Conservation (phyloP, 768 basidiomycete genomes). For the Leucocoprinus leucothites region DNA sequence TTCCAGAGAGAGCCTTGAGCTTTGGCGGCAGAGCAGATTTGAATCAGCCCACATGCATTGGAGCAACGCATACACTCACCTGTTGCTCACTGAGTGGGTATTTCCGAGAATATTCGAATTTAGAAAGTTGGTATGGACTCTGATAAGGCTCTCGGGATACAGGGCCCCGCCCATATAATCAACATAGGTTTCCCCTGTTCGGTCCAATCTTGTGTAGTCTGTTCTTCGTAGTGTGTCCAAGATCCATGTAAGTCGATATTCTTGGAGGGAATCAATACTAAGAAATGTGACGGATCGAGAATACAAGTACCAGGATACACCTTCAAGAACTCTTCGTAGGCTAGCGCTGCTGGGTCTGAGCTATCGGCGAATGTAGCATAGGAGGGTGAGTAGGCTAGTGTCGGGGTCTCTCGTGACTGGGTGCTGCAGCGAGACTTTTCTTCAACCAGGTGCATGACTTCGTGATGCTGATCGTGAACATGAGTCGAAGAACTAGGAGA, state of each 20-base stretch:
- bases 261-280: slow-evolving; percentile 21
- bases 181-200: slow-evolving; percentile 69
- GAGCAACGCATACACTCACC: slow-evolving; percentile 47
- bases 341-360: slow-evolving; percentile 31
- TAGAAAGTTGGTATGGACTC: slow-evolving; percentile 68
- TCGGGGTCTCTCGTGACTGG: slow-evolving; percentile 5
- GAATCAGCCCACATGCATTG: background rate
- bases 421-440: slow-evolving; percentile 6
- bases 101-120: slow-evolving; percentile 69
- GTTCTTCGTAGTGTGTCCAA: slow-evolving; percentile 63
- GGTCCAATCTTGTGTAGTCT: slow-evolving; percentile 59
- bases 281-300: background rate
- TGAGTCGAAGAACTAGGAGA: slow-evolving; percentile 11
- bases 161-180: slow-evolving; percentile 86
- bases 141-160: slow-evolving; percentile 76
- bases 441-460: background rate
- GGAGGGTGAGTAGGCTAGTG: slow-evolving; percentile 15
- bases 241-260: slow-evolving; percentile 69
- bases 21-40: slow-evolving; percentile 21
- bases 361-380: background rate
- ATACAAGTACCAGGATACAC: slow-evolving; percentile 31
- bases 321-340: slow-evolving; percentile 49
- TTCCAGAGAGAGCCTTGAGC: slow-evolving; percentile 67
- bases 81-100: slow-evolving; percentile 80
- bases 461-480: slow-evolving; percentile 11